These are phyloP conservation scores for Cercospora brassicicola DNA, from an alignment of 2,329 filamentous ascomycete genomes.

Conservation along the genomic window DNA sequence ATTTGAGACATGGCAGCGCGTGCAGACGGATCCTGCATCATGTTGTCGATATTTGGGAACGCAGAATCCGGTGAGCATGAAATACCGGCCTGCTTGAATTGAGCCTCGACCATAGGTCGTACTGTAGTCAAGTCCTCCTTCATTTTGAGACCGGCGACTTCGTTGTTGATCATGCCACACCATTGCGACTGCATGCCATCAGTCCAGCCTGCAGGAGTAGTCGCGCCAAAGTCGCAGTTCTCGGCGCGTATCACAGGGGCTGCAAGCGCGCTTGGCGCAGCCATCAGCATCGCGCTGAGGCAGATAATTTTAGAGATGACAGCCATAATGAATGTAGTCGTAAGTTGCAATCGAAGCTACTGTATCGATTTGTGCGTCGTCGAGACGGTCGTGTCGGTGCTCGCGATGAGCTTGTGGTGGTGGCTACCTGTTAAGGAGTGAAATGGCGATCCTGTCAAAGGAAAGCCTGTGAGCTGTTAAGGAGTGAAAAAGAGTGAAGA, in stretches of 20 bases:
- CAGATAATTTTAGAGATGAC: conserved; percentile 7
- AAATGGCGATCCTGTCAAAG: conserved; percentile 9
- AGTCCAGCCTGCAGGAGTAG: conserved; percentile 12
- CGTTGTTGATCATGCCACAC: conserved; percentile 19
- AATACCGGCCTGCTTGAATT: conserved; percentile 17
- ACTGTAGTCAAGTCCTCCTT: conserved; percentile 3
- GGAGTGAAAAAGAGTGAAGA: not conserved
- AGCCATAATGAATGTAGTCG: conserved; percentile 5
- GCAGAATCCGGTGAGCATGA: conserved; percentile 8
- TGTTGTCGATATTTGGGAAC: conserved; percentile 14
- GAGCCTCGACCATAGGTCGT: conserved; percentile 4
- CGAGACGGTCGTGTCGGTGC: not conserved
- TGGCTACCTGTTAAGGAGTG: conserved; percentile 4
- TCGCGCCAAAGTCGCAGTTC: conserved; percentile 8
- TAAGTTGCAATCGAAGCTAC: not conserved
- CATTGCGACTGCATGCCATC: conserved; percentile 15
- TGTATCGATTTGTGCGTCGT: not conserved
- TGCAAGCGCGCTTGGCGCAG: conserved; percentile 7
- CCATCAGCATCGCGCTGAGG: not conserved
- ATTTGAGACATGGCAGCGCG: conserved; percentile 18
- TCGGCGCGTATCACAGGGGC: conserved; percentile 8
- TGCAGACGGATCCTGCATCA: conserved; percentile 17
- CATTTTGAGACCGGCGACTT: conserved; percentile 11
- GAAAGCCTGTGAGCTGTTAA: not conserved
- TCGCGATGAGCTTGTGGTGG: not conserved